phyloP scores from a whole-genome alignment of 768 basidiomycete species.

The Suillus occidentalis region DNA sequence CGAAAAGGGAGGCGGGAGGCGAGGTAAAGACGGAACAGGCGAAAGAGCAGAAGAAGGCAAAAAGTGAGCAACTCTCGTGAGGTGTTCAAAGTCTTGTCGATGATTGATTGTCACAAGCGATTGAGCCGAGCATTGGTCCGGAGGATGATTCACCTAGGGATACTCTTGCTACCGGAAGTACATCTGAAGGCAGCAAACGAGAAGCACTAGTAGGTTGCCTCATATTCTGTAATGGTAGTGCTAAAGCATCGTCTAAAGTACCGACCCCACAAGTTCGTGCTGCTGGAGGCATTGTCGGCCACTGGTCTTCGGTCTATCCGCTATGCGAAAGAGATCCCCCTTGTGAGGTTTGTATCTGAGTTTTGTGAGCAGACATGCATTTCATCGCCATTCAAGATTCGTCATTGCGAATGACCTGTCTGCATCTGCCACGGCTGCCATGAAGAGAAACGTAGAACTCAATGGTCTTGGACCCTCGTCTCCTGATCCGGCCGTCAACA shows the following conservation, averaged over 20 bases:
- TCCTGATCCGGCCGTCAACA: slow-evolving; percentile 24
- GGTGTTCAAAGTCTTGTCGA: slow-evolving; percentile 1
- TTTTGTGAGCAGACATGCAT: slow-evolving; percentile 6
- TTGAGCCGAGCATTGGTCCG: background rate
- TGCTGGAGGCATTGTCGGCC: slow-evolving; percentile 93
- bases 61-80: slow-evolving; percentile 37
- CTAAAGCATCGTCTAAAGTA: slow-evolving; percentile 36
- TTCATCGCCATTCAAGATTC: slow-evolving; percentile 64
- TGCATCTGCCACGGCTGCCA: slow-evolving; percentile 76
- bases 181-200: slow-evolving; percentile 17
- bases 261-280: slow-evolving; percentile 63
- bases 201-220: slow-evolving; percentile 19
- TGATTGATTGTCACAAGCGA: background rate
- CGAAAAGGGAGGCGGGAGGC: slow-evolving; percentile 25
- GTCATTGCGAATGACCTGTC: slow-evolving; percentile 96
- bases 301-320: slow-evolving; percentile 95
- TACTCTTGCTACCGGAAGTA: background rate
- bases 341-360: slow-evolving; percentile 63
- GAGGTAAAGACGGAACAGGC: slow-evolving; percentile 15
- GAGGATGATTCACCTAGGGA: slow-evolving; percentile 1
- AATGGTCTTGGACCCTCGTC: slow-evolving; percentile 60
- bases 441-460: slow-evolving; percentile 79
- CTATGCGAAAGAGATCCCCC: slow-evolving; percentile 95
- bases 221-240: slow-evolving; percentile 8
- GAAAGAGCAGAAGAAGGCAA: slow-evolving; percentile 42